Conservation (phyloP, 768 basidiomycete genomes). For the Leccinum longicurvipes region DNA sequence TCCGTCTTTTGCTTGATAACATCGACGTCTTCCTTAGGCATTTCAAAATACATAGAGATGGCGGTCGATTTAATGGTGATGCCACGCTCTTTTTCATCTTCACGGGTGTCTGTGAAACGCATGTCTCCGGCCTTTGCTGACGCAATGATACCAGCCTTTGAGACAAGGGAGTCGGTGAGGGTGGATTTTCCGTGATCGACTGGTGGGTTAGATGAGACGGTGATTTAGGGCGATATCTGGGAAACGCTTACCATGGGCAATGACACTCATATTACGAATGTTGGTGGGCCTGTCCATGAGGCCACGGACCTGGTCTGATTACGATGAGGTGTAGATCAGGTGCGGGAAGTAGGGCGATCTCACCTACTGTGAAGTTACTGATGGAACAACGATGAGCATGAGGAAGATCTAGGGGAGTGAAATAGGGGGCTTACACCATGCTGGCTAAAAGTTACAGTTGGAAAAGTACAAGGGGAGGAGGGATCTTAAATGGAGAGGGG, state of each 20-base stretch:
- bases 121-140: conserved; percentile 90
- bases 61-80: conserved; percentile 99
- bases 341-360: conserved; percentile 30
- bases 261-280: conserved; percentile 94
- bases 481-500: not conserved
- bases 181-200: conserved; percentile 99
- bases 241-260: conserved; percentile 74
- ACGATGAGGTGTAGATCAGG: conserved; percentile 3
- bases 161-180: conserved; percentile 96
- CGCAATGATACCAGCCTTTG: conserved; percentile 99
- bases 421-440: conserved; percentile 72
- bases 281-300: conserved; percentile 91
- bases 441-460: conserved; percentile 47
- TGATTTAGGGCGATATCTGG: conserved; percentile 9
- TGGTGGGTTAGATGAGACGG: conserved; percentile 32
- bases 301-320: conserved; percentile 75
- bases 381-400: conserved; percentile 33
- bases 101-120: conserved; percentile 96
- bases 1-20: conserved; percentile 93
- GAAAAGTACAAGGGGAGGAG: conserved; percentile 15
- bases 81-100: conserved; percentile 99
- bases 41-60: conserved; percentile 99
- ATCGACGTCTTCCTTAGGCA: conserved; percentile 81
- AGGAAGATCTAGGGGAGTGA: conserved; percentile 1
- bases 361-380: conserved; percentile 89